Base-by-base conservation (phyloP, 1,284 basidiomycete species). In the Hemileia vastatrix region DNA sequence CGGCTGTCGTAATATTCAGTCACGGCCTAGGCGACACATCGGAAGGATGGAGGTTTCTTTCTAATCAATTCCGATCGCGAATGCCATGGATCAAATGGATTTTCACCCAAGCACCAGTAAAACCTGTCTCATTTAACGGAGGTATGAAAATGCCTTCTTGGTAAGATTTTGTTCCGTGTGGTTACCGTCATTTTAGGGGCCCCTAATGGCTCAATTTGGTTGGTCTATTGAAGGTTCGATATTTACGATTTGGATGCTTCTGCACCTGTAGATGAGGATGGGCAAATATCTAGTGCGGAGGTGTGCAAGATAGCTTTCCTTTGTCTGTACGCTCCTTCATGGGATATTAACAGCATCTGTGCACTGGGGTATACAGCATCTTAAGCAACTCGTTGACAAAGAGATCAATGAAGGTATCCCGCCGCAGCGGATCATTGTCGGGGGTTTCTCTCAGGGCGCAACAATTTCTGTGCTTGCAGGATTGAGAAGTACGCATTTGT, bases 61-160 rank as follows among this genome's bases (percentile, higher is more conserved):
- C 49, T 9, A 6, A 60, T n/a, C 49, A 60, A 24, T 43, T 60
- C 31, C 32, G 49, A n/a, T 36, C 57, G 8, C 48, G 31, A 6
- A 60, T 60, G 57, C 57, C 57, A 31, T 60, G 57, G 57, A 40
- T 60, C 24, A 53, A 60, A 31, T 60, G 57, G 57, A 60, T 49
- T 18, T 50, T 60, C 21, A 49, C 57, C 3, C 40, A 60, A 36
- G 57, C 57, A 27, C 57, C 57, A 3, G 27, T 60, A 32, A 49
- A 60, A 45, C 57, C 57, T 6, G 57, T 60, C n/a, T 44, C 48
- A 8, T 19, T 60, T 11, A 60, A 60, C 36, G 49, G 48, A 27
- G 57, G 57, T 8, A 31, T 52, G 19, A 49, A 52, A 24, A 60
- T 60, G 57, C 57, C 49, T 21, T 60, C 57, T 8, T 60, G 57